Conservation (phyloP, 164 flowering plant species). For the Tetracentron sinense region DNA sequence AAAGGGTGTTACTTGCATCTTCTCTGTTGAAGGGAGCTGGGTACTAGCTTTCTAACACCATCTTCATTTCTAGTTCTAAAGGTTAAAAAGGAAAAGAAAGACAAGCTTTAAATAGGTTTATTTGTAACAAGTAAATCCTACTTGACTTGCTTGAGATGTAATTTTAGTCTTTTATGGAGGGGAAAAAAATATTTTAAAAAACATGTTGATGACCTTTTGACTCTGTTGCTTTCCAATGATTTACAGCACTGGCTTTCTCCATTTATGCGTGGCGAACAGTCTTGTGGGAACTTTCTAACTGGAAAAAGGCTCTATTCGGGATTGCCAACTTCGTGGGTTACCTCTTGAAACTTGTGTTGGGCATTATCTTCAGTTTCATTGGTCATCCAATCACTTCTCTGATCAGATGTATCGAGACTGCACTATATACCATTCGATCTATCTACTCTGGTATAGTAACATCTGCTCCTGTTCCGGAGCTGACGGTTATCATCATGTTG, state of each 20-base stretch:
- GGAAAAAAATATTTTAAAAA: too few relatives aligned
- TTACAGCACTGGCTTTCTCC: slow-evolving; percentile 60
- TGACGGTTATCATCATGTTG: slow-evolving; percentile 50
- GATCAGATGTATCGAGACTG: slow-evolving; percentile 49
- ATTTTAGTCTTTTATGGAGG: too few relatives aligned
- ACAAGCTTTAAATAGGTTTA: too few relatives aligned
- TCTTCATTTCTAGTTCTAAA: too few relatives aligned
- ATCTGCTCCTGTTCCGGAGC: slow-evolving; percentile 69
- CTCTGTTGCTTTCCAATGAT: too few relatives aligned
- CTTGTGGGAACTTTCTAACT: slow-evolving; percentile 73
- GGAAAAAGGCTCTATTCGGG: slow-evolving; percentile 46
- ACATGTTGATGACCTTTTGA: too few relatives aligned
- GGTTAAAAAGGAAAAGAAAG: too few relatives aligned
- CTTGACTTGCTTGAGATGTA: too few relatives aligned
- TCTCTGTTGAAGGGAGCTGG: too few relatives aligned
- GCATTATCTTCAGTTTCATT: slow-evolving; percentile 52
- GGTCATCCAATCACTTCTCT: slow-evolving; percentile 63
- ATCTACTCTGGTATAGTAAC: slow-evolving; percentile 67
- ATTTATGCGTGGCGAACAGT: slow-evolving; percentile 85
- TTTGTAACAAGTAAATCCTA: too few relatives aligned
- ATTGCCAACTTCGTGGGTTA: slow-evolving; percentile 41
- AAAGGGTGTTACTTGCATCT: too few relatives aligned
- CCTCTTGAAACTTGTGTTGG: slow-evolving; percentile 51
- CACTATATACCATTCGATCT: slow-evolving; percentile 48
- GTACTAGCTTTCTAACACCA: too few relatives aligned